Base-by-base conservation (phyloP, 2,329 filamentous ascomycete genomes). In the Fusarium tjaetaba region DNA sequence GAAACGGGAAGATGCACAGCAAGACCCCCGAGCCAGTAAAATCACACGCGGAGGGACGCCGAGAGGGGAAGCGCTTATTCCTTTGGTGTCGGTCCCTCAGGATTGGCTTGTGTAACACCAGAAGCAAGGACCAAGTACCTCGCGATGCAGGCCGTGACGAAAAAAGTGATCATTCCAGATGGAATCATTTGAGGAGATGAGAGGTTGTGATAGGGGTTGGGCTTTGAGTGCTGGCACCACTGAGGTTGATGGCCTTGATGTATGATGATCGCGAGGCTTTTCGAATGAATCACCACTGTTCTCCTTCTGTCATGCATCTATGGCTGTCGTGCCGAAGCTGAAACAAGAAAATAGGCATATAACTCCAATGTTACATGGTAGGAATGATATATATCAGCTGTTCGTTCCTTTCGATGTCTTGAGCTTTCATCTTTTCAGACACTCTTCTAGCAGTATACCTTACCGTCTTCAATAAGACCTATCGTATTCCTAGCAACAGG, bases 301-400 rank as follows among this genome's bases (percentile, higher is more conserved):
- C 36, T 38, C 36, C 1, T 18, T n/a, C n/a, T n/a, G n/a, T n/a
- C 13, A 28, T 7, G 14, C 26, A 30, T 22, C 6, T 30, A 30
- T 30, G 20, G 13, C 9, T 15, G 9, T 22, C 13, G 13, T 16
- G 8, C 3, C 6, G 30, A 22, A 8, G 5, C 0, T 0, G 8
- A 48, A 28, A 28, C 8, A 48, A 15, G 18, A 7, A 48, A 48
- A 22, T n/a, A n/a, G n/a, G n/a, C n/a, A n/a, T n/a, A n/a, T n/a
- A n/a, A n/a, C n/a, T n/a, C n/a, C n/a, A n/a, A n/a, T n/a, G n/a
- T n/a, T n/a, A n/a, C n/a, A n/a, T n/a, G n/a, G n/a, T n/a, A n/a
- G n/a, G n/a, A n/a, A n/a, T n/a, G 9, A 26, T 43, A 24, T 7
- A 26, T 26, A 43, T 15, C 15, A 11, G 6, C n/a, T 18, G 6